These are phyloP conservation scores for Nothophytophthora sp. DNA, from an alignment of 352 stramenopile genomes.

Conservation along the genomic window DNA sequence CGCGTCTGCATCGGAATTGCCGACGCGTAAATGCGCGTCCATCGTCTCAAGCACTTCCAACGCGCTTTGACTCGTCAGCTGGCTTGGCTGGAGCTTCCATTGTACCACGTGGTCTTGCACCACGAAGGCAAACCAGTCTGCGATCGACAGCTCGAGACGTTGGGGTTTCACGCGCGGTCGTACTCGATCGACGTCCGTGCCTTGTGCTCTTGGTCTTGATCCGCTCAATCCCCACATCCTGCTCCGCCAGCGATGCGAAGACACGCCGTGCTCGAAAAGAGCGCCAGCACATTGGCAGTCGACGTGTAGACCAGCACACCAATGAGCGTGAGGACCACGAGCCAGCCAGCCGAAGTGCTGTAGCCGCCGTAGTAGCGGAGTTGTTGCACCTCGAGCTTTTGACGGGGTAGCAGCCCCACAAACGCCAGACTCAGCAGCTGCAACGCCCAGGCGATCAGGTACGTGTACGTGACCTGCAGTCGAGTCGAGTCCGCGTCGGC, in stretches of 20 bases:
- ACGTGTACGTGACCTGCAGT: slow-evolving; percentile 49
- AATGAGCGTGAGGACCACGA: slow-evolving; percentile 37
- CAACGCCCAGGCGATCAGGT: slow-evolving; percentile 48
- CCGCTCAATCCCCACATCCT: slow-evolving; percentile 34
- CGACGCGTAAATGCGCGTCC: no score
- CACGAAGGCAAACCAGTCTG: no score
- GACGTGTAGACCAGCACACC: slow-evolving; percentile 45
- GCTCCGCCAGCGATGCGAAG: slow-evolving; percentile 60
- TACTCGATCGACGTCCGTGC: no score
- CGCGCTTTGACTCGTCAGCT: no score
- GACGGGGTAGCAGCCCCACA: slow-evolving; percentile 46
- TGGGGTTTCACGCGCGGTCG: no score
- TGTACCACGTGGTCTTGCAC: no score
- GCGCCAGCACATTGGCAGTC: slow-evolving; percentile 40
- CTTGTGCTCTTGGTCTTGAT: no score
- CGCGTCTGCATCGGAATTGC: no score
- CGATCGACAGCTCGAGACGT: no score
- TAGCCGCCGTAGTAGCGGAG: slow-evolving; percentile 63
- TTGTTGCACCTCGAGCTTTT: slow-evolving; percentile 71
- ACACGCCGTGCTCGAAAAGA: slow-evolving; percentile 60
- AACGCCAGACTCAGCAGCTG: slow-evolving; percentile 44
- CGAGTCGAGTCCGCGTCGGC: slow-evolving; percentile 32
- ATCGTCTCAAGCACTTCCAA: no score
- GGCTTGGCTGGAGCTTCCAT: no score
- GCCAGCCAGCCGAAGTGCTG: slow-evolving; percentile 37